Evolutionary conservation across 169 alveolate species (phyloP).

Genomic region (Babesia ovata): DNA sequence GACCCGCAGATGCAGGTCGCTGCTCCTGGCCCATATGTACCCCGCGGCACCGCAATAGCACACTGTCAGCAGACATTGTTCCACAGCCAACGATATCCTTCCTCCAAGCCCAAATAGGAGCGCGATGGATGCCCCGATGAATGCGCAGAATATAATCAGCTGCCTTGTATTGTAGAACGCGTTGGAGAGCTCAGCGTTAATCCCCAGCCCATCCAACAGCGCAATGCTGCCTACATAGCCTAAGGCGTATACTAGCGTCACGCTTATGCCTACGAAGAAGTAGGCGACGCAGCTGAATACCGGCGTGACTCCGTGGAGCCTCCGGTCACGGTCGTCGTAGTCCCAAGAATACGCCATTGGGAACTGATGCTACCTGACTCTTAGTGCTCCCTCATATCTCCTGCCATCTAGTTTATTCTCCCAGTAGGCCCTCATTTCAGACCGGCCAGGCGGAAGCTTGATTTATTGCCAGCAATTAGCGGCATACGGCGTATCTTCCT

Average conservation of each 20-base stretch:
- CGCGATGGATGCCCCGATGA: conserved; percentile 11
- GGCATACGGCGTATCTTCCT: no score
- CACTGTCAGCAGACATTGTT: conserved; percentile 16
- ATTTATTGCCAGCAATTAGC: no score
- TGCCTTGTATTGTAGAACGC: conserved; percentile 34
- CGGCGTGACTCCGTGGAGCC: conserved; percentile 31
- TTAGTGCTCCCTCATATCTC: neutral
- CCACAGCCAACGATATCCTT: conserved; percentile 1
- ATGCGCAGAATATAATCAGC: conserved; percentile 17
- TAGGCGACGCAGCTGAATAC: conserved; percentile 8
- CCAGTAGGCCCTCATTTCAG: no score
- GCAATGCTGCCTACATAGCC: conserved; percentile 6
- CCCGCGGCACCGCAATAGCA: conserved; percentile 22
- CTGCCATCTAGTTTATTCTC: no score
- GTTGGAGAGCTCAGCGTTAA: neutral
- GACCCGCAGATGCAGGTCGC: conserved; percentile 18
- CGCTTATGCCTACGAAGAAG: conserved; percentile 20
- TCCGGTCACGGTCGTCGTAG: neutral
- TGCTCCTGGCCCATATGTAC: neutral
- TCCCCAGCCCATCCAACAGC: conserved; percentile 17
- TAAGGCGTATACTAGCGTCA: conserved; percentile 5
- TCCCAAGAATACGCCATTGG: neutral
- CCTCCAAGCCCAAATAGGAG: conserved; percentile 17
- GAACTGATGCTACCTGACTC: neutral
- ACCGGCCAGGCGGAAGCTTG: no score